These are phyloP conservation scores for Taphrina betulina DNA, from an alignment of 1,139 yeast species.

Conservation along the genomic window DNA sequence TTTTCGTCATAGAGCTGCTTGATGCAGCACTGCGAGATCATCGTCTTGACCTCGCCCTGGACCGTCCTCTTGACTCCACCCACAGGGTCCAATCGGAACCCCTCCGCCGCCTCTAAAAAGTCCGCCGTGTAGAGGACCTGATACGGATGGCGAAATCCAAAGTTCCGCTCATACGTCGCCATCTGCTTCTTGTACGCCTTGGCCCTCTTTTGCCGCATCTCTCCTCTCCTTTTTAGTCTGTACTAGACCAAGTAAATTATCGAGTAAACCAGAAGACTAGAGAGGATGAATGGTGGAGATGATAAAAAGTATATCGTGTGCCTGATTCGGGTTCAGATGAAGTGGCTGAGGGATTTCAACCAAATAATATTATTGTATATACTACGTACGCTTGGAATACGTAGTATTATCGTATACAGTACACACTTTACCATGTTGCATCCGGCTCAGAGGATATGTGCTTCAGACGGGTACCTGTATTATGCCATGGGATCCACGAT, in stretches of 20 bases:
- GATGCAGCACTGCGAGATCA: slow-evolving; percentile 96
- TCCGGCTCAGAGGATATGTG: slow-evolving; percentile 19
- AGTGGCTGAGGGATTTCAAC: too few relatives aligned
- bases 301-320: too few relatives aligned
- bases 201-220: slow-evolving; percentile 94
- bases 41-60: slow-evolving; percentile 82
- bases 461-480: slow-evolving; percentile 11
- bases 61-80: slow-evolving; percentile 64
- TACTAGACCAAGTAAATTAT: too few relatives aligned
- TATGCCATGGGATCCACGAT: slow-evolving; percentile 20
- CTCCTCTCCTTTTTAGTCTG: too few relatives aligned
- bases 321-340: too few relatives aligned
- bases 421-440: too few relatives aligned
- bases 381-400: too few relatives aligned
- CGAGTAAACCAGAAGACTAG: too few relatives aligned
- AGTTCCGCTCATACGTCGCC: slow-evolving; percentile 76
- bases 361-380: too few relatives aligned
- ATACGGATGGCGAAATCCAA: slow-evolving; percentile 90
- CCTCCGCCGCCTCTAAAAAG: slow-evolving; percentile 62
- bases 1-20: slow-evolving; percentile 64
- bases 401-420: too few relatives aligned
- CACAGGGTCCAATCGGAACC: slow-evolving; percentile 66
- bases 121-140: slow-evolving; percentile 83
- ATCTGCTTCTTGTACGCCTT: slow-evolving; percentile 91
- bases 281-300: too few relatives aligned